These are phyloP conservation scores for Camellia sinensis DNA, from an alignment of 148 eudicot genomes.

Conservation along the genomic window DNA sequence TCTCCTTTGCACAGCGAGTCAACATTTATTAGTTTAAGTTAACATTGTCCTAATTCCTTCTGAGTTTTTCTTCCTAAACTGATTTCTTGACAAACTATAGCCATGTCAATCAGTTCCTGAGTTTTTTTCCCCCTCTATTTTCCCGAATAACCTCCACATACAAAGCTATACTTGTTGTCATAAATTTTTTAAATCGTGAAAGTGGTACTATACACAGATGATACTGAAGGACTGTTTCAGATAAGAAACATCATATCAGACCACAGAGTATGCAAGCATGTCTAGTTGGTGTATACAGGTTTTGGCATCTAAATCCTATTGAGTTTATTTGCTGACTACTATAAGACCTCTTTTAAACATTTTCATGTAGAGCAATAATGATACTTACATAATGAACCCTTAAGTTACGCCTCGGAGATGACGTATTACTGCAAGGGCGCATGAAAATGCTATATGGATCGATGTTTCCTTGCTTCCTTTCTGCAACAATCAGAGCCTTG, in stretches of 20 bases:
- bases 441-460: conserved; percentile 90
- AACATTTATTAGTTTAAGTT: neutral
- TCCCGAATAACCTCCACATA: neutral
- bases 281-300: neutral
- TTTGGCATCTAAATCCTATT: no score
- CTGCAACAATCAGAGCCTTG: conserved; percentile 51
- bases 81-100: neutral
- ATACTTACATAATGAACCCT: conserved; percentile 79
- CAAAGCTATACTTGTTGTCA: neutral
- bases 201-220: neutral
- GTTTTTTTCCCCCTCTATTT: no score
- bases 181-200: neutral
- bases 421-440: conserved; percentile 49
- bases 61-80: neutral
- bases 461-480: conserved; percentile 67
- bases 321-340: neutral
- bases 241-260: neutral
- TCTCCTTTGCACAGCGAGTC: neutral
- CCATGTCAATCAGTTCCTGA: neutral
- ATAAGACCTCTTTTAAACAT: neutral
- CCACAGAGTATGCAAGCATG: neutral
- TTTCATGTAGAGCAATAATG: neutral
- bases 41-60: neutral
- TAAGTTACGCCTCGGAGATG: conserved; percentile 41
- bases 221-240: neutral